Evolutionary conservation across 78 protist species (phyloP), one percentile per base, ranked within the genome.

Genomic region (Goniomonas avonlea): DNA sequence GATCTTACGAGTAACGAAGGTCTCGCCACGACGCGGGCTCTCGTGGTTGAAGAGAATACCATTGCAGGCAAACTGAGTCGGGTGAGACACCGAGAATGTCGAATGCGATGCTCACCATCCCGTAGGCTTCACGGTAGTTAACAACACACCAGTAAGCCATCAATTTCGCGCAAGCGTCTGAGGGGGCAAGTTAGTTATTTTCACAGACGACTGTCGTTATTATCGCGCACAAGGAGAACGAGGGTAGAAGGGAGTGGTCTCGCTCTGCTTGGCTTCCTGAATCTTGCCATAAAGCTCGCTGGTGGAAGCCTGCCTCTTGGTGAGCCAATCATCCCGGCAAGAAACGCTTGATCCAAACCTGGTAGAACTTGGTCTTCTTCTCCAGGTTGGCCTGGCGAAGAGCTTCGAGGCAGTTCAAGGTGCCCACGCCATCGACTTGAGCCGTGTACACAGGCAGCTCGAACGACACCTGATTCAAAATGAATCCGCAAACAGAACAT

Each of bases 191-290:
- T n/a, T n/a, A n/a, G n/a, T n/a, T n/a, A n/a, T n/a, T n/a, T n/a
- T n/a, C n/a, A n/a, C n/a, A n/a, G n/a, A n/a, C n/a, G n/a, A n/a
- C n/a, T n/a, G n/a, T n/a, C n/a, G n/a, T n/a, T n/a, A n/a, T n/a
- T n/a, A n/a, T n/a, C n/a, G n/a, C n/a, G n/a, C n/a, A n/a, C n/a
- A 93, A 29, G 97, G 94, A 32, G 93, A 86, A 63, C 98, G 90
- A 39, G 98, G 96, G 83, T 93, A 89, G 87, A 94, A 94, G 41
- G 96, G 98, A 23, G 98, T 94, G 53, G 83, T 90, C 79, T 94
- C 98, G 2, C 39, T 29, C 69, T 89, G 82, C 9, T 39, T 89
- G 0, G 84, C 43, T 80, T 91, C 96, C 23, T 73, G 91, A 25
- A 91, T 92, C 21, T 65, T 48, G n/a, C 98, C 96, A 86, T 87